Evolutionary conservation across 2,329 filamentous ascomycete species (phyloP).

Genomic region (Juglanconis sp.): DNA sequence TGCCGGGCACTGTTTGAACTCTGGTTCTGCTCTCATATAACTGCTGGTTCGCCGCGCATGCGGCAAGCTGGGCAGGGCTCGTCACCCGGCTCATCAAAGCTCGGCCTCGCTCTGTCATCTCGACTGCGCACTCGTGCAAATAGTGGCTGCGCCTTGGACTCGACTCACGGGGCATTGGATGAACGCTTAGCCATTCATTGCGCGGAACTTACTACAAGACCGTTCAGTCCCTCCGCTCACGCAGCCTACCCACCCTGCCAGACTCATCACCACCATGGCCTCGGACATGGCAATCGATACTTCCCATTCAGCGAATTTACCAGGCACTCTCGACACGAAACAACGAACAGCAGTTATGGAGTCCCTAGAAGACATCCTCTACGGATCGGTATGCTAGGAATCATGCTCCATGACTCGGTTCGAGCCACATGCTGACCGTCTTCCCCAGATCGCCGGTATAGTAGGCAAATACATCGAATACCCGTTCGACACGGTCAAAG

Average conservation of each 20-base stretch:
- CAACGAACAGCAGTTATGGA: constrained; percentile 51
- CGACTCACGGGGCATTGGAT: background rate
- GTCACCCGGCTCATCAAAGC: constrained; percentile 13
- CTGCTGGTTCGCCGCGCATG: constrained; percentile 3
- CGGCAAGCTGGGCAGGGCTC: constrained; percentile 14
- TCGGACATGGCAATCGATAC: constrained; percentile 9
- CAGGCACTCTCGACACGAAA: constrained; percentile 21
- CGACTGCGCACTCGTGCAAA: constrained; percentile 4
- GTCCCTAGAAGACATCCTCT: constrained; percentile 80
- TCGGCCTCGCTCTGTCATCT: background rate
- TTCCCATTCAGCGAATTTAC: constrained; percentile 6
- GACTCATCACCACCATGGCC: constrained; percentile 7
- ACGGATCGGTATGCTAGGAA: constrained; percentile 68
- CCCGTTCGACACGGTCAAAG: constrained; percentile 97
- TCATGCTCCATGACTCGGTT: background rate
- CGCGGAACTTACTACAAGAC: background rate
- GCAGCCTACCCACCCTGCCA: background rate
- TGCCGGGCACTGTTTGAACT: background rate
- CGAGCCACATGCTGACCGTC: constrained; percentile 5
- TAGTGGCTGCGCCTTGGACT: background rate
- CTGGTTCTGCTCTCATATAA: background rate
- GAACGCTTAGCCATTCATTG: background rate
- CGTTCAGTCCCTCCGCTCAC: background rate
- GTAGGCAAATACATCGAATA: constrained; percentile 97
- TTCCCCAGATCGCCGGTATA: constrained; percentile 68